Evolutionary conservation across 2,329 filamentous ascomycete genomes (phyloP).

Genomic region (Cladosporium sp.): DNA sequence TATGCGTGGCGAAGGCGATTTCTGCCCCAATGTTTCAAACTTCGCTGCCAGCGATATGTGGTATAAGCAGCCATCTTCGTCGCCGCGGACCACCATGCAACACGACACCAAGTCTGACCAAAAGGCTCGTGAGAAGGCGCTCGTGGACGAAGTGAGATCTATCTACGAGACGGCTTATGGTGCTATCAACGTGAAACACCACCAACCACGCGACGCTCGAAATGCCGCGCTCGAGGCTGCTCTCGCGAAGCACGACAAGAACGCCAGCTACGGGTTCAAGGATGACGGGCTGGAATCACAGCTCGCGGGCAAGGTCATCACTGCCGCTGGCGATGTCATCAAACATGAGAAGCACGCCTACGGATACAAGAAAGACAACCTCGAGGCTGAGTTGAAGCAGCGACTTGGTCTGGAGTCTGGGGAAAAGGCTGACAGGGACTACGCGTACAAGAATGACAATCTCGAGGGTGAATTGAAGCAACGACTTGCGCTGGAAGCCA

Average conservation of each 20-base stretch:
- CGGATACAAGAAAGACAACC: conserved; percentile 1
- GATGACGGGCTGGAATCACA: conserved; percentile 30
- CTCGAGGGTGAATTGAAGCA: conserved; percentile 12
- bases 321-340: not conserved
- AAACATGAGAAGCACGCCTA: not conserved
- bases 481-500: not conserved
- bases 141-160: conserved; percentile 42
- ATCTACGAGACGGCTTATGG: conserved; percentile 50
- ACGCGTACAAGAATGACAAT: not conserved
- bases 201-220: conserved; percentile 24
- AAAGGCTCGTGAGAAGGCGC: conserved; percentile 35
- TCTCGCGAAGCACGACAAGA: conserved; percentile 32
- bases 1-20: conserved; percentile 42
- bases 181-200: conserved; percentile 36
- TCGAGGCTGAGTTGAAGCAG: conserved; percentile 13
- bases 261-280: conserved; percentile 26
- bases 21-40: conserved; percentile 39
- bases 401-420: not conserved
- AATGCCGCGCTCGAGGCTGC: conserved; percentile 26
- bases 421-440: not conserved
- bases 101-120: conserved; percentile 29
- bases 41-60: conserved; percentile 40
- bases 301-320: conserved; percentile 19
- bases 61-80: conserved; percentile 40
- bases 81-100: conserved; percentile 22